Conservation (phyloP, 352 stramenopile genomes). For the Phytophthora lateralis region DNA sequence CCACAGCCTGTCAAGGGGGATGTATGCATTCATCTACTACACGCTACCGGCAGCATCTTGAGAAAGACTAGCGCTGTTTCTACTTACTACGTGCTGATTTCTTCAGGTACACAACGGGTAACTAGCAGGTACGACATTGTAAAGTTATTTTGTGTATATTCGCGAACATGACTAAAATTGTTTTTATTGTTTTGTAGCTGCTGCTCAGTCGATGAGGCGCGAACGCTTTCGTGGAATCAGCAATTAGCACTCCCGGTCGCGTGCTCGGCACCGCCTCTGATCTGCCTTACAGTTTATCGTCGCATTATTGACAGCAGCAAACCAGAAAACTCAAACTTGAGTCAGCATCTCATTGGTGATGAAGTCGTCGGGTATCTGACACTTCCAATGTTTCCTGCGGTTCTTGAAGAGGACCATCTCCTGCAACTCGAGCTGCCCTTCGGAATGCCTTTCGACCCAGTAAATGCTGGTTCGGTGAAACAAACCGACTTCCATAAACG, state of each 20-base stretch:
- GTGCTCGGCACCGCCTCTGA: conserved; percentile 16
- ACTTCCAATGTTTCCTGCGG: conserved; percentile 34
- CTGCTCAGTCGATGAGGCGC: conserved; percentile 3
- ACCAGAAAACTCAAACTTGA: neutral
- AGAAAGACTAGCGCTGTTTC: conserved; percentile 10
- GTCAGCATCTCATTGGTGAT: neutral
- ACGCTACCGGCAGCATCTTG: conserved; percentile 27
- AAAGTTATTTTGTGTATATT: neutral
- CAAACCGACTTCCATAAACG: conserved; percentile 23
- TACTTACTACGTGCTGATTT: conserved; percentile 22
- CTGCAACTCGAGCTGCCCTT: conserved; percentile 40
- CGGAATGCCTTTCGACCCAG: conserved; percentile 1
- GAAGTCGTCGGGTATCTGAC: conserved; percentile 31
- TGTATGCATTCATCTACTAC: conserved; percentile 34
- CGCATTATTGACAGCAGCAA: neutral
- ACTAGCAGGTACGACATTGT: conserved; percentile 20
- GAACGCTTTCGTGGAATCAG: conserved; percentile 42
- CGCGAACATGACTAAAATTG: neutral
- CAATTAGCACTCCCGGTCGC: conserved; percentile 30
- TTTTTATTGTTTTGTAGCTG: conserved; percentile 16
- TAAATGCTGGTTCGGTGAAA: neutral
- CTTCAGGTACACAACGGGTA: conserved; percentile 8
- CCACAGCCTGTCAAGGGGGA: conserved; percentile 24
- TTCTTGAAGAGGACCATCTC: conserved; percentile 35
- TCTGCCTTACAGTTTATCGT: conserved; percentile 33